Conservation (phyloP, 108 stramenopile species). For the Fragilaria crotonensis region DNA sequence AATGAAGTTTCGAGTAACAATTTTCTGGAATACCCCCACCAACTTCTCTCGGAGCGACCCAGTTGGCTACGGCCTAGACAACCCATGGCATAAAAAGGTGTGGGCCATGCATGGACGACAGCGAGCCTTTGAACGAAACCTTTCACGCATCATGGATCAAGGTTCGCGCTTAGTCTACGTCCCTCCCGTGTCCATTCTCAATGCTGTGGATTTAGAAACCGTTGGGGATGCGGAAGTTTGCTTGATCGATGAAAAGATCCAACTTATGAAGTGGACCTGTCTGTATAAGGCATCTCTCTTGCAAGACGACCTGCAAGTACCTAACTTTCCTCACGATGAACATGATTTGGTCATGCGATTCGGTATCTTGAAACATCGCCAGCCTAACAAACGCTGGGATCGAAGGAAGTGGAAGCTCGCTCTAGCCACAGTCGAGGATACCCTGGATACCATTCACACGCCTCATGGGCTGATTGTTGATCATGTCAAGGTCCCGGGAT, state of each 20-base stretch:
- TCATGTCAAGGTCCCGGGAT: slow-evolving; percentile 39
- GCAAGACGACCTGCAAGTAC: slow-evolving; percentile 36
- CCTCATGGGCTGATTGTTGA: slow-evolving; percentile 48
- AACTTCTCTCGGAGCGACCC: not conserved
- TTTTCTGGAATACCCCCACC: slow-evolving; percentile 34
- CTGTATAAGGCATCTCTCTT: slow-evolving; percentile 35
- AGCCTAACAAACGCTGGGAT: slow-evolving; percentile 37
- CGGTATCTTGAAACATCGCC: slow-evolving; percentile 35
- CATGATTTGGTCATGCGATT: slow-evolving; percentile 37
- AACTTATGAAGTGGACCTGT: slow-evolving; percentile 35
- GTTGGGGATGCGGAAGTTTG: slow-evolving; percentile 37
- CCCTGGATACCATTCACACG: slow-evolving; percentile 23
- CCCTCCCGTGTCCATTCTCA: slow-evolving; percentile 48
- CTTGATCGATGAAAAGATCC: slow-evolving; percentile 10
- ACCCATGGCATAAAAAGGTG: slow-evolving; percentile 4
- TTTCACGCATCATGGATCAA: slow-evolving; percentile 5
- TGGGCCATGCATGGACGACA: slow-evolving; percentile 20
- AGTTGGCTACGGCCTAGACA: slow-evolving; percentile 5
- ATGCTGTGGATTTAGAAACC: slow-evolving; percentile 32
- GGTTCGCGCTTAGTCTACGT: slow-evolving; percentile 19
- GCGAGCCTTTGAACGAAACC: slow-evolving; percentile 7
- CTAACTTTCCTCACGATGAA: slow-evolving; percentile 48
- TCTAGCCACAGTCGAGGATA: slow-evolving; percentile 35
- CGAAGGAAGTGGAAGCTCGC: slow-evolving; percentile 38
- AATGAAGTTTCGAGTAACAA: slow-evolving; percentile 42